A percentile compares a stretch with the other conserved stretches of the same genome.
Conservation (phyloP, 129 eudicot species). For the Glebionis coronaria region DNA sequence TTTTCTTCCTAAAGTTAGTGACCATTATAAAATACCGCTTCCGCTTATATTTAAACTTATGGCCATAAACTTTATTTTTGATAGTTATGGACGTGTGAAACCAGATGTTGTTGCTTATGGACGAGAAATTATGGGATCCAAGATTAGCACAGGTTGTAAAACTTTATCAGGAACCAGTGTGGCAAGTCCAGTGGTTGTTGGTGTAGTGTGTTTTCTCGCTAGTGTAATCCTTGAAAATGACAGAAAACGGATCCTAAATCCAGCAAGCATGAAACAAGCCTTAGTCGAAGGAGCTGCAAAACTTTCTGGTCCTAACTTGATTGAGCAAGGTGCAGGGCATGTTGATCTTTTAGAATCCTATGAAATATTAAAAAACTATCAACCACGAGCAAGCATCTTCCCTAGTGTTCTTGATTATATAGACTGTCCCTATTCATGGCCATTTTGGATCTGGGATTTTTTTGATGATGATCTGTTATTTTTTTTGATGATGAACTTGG, state of each 20-base stretch:
- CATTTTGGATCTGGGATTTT: too few relatives aligned
- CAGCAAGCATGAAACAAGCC: slow-evolving; percentile 99
- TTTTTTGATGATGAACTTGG: too few relatives aligned
- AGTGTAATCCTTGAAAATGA: slow-evolving; percentile 78
- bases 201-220: slow-evolving; percentile 89
- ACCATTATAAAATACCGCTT: too few relatives aligned
- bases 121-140: slow-evolving; percentile 94
- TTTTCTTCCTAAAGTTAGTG: too few relatives aligned
- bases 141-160: slow-evolving; percentile 96
- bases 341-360: slow-evolving; percentile 50
- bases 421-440: too few relatives aligned
- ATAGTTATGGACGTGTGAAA: slow-evolving; percentile 94
- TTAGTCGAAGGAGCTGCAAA: slow-evolving; percentile 95
- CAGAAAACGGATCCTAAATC: slow-evolving; percentile 66
- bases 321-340: slow-evolving; percentile 98
- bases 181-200: slow-evolving; percentile 99
- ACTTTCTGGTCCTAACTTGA: slow-evolving; percentile 96
- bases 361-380: too few relatives aligned
- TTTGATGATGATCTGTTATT: too few relatives aligned
- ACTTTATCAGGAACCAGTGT: slow-evolving; percentile 95
- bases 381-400: too few relatives aligned
- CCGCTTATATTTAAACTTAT: too few relatives aligned
- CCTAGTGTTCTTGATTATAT: too few relatives aligned
- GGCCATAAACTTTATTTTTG: neutral
- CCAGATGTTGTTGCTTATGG: slow-evolving; percentile 99